A percentile compares a stretch with the other conserved stretches of the same genome.
phyloP scores from a whole-genome alignment of 805 yeast species.

The Saccharomycopsis guyanensis region DNA sequence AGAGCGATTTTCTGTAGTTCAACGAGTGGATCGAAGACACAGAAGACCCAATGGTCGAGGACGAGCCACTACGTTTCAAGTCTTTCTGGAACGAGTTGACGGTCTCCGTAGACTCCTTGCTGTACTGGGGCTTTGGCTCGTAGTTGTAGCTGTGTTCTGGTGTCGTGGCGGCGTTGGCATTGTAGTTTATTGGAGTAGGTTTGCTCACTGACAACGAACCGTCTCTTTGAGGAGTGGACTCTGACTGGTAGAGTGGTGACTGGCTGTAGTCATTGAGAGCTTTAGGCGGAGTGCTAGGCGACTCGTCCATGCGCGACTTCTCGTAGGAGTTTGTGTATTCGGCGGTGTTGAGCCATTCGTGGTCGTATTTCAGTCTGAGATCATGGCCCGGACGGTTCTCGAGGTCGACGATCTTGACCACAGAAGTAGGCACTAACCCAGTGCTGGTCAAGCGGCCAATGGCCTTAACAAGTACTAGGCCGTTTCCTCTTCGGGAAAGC shows the following conservation, averaged over 20 bases:
- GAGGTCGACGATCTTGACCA: constrained; percentile 14
- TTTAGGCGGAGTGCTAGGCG: not conserved
- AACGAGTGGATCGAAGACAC: constrained; percentile 18
- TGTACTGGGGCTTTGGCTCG: constrained; percentile 11
- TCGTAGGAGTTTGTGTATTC: constrained; percentile 1
- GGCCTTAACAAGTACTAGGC: constrained; percentile 52
- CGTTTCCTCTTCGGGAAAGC: constrained; percentile 39
- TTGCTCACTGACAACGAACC: constrained; percentile 9
- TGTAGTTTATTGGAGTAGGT: constrained; percentile 8
- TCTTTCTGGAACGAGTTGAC: constrained; percentile 15
- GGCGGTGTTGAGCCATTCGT: constrained; percentile 14
- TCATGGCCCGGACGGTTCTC: constrained; percentile 6
- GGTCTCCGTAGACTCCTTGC: constrained; percentile 16
- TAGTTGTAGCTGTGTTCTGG: constrained; percentile 15
- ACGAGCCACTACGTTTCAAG: constrained; percentile 7
- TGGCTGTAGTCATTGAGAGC: not conserved
- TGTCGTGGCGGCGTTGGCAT: not conserved
- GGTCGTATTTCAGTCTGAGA: constrained; percentile 4
- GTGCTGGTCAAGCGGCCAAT: constrained; percentile 24
- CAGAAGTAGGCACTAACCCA: constrained; percentile 13
- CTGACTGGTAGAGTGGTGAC: not conserved
- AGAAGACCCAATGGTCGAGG: constrained; percentile 15
- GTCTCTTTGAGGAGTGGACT: constrained; percentile 7
- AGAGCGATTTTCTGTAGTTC: constrained; percentile 11
- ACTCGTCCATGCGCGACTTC: not conserved